Evolutionary conservation across 2,329 filamentous ascomycete species (phyloP).

Genomic region (Thelonectria blattea): DNA sequence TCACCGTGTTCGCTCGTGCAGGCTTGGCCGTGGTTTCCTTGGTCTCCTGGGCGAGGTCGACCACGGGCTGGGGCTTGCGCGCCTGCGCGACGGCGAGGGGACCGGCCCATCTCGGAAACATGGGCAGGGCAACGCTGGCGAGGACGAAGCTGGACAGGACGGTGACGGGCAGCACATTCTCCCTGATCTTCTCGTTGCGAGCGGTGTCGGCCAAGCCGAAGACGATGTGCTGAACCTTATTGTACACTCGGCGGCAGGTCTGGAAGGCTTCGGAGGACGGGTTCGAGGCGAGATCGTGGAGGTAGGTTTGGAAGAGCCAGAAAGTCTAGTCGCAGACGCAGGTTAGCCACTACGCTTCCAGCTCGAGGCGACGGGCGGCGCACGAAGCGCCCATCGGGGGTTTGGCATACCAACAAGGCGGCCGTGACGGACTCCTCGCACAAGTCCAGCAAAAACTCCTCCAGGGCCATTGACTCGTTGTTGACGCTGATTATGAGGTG

Average conservation of each 20-base stretch:
- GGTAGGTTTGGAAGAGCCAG: conserved; percentile 88
- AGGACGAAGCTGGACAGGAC: conserved; percentile 82
- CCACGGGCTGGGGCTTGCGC: conserved; percentile 67
- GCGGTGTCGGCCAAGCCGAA: conserved; percentile 76
- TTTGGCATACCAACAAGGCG: conserved; percentile 71
- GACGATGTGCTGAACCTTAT: conserved; percentile 87
- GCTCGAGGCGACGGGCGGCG: conserved; percentile 1
- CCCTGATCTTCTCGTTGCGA: conserved; percentile 76
- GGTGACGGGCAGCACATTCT: conserved; percentile 81
- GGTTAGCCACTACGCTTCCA: conserved; percentile 8
- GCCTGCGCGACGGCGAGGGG: conserved; percentile 84
- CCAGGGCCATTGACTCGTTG: conserved; percentile 90
- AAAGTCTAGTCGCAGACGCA: conserved; percentile 66
- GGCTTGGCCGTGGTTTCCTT: conserved; percentile 50
- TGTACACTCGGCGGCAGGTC: conserved; percentile 83
- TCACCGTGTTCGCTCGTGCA: conserved; percentile 72
- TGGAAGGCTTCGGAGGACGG: conserved; percentile 80
- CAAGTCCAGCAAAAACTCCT: conserved; percentile 84
- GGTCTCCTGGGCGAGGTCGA: conserved; percentile 43
- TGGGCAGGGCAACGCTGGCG: conserved; percentile 75
- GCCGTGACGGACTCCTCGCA: conserved; percentile 89
- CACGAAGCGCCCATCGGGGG: not conserved
- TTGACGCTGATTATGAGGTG: conserved; percentile 87
- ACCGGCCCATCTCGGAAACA: conserved; percentile 78
- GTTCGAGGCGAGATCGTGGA: conserved; percentile 78